Conservation (phyloP, 345 rosid genomes). For the Nasturtium officinale region DNA sequence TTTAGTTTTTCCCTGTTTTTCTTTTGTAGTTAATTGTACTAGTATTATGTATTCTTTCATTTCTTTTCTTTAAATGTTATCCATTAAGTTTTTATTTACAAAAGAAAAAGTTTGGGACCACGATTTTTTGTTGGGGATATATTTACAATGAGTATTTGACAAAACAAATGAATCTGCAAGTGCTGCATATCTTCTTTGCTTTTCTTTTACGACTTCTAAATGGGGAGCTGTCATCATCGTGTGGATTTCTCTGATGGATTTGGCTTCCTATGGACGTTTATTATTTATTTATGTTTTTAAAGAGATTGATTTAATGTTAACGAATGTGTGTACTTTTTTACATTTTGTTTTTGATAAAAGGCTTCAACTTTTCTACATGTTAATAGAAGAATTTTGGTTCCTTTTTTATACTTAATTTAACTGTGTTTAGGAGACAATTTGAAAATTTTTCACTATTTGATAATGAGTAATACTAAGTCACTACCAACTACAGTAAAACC, state of each 20-base stretch:
- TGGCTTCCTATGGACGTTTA: slow-evolving; percentile 27
- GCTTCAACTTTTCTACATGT: no score
- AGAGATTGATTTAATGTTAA: neutral
- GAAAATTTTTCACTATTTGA: neutral
- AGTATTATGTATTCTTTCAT: neutral
- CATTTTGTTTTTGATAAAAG: no score
- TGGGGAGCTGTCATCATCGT: slow-evolving; percentile 46
- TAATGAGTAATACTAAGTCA: neutral
- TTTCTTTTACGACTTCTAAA: slow-evolving; percentile 68
- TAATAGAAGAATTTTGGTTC: slow-evolving; percentile 6
- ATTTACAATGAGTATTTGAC: slow-evolving; percentile 2
- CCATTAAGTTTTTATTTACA: neutral
- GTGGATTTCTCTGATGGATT: slow-evolving; percentile 37
- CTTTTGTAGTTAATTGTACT: neutral
- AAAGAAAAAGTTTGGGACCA: slow-evolving; percentile 30
- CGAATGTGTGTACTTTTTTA: slow-evolving; percentile 3
- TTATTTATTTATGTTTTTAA: neutral
- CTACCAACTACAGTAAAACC: no score
- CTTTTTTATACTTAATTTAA: neutral
- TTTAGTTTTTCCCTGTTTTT: neutral
- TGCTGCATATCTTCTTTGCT: slow-evolving; percentile 69
- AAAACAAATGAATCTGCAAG: slow-evolving; percentile 46
- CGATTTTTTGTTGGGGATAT: neutral
- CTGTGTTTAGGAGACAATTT: slow-evolving; percentile 8
- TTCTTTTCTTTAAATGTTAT: slow-evolving; percentile 1